These are phyloP conservation scores for Trichoderma sp. DNA, from an alignment of 2,329 filamentous ascomycete genomes.

Conservation along the genomic window DNA sequence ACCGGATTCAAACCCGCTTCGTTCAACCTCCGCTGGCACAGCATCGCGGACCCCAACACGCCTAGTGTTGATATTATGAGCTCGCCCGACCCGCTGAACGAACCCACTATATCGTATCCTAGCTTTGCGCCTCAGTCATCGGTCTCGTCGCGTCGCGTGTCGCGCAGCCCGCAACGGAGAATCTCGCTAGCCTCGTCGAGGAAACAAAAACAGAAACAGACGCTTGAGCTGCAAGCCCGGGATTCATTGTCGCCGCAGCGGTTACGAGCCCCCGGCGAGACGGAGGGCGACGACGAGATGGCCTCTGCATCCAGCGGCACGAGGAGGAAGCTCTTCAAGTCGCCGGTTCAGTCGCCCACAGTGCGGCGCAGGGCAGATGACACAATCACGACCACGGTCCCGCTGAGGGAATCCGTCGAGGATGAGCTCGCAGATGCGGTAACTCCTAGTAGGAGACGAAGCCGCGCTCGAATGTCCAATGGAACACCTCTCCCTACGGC, in stretches of 20 bases:
- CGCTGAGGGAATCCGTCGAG: slow-evolving; percentile 43
- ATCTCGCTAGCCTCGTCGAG: slow-evolving; percentile 46
- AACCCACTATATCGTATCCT: slow-evolving; percentile 32
- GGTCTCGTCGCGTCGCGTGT: slow-evolving; percentile 38
- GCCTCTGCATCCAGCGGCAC: slow-evolving; percentile 32
- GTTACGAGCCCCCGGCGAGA: slow-evolving; percentile 44
- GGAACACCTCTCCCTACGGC: slow-evolving; percentile 50
- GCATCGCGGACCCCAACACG: slow-evolving; percentile 35
- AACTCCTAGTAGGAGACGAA: slow-evolving; percentile 42
- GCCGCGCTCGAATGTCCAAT: slow-evolving; percentile 49
- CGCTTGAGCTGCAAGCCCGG: slow-evolving; percentile 56
- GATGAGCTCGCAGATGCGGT: slow-evolving; percentile 34
- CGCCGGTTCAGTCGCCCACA: slow-evolving; percentile 40
- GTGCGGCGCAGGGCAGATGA: slow-evolving; percentile 36
- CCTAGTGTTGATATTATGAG: slow-evolving; percentile 45
- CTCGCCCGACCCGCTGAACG: slow-evolving; percentile 51
- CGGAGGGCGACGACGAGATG: slow-evolving; percentile 31
- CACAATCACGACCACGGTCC: slow-evolving; percentile 51
- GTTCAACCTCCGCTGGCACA: slow-evolving; percentile 37
- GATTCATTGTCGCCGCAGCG: slow-evolving; percentile 49
- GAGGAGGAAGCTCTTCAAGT: slow-evolving; percentile 44
- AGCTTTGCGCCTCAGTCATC: slow-evolving; percentile 34
- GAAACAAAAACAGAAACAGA: slow-evolving; percentile 53
- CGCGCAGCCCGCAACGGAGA: slow-evolving; percentile 43
- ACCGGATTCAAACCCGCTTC: slow-evolving; percentile 27